Conservation (phyloP, 805 yeast genomes). For the Brettanomyces naardenensis region DNA sequence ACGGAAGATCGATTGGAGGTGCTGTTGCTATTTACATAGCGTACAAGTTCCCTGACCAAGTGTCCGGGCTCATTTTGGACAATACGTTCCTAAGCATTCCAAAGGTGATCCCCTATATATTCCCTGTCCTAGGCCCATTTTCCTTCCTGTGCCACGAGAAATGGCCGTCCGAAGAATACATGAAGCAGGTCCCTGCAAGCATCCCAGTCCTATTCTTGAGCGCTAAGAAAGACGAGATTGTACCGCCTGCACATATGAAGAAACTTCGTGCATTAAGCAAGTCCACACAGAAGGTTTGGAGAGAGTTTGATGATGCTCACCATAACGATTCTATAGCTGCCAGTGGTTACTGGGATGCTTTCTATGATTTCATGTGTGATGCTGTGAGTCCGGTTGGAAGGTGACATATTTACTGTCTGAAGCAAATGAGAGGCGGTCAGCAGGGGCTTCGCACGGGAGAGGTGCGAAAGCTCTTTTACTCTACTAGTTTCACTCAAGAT, state of each 20-base stretch:
- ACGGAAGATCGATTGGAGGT: slow-evolving; percentile 92
- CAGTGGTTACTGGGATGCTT: slow-evolving; percentile 68
- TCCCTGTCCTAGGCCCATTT: slow-evolving; percentile 56
- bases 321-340: slow-evolving; percentile 83
- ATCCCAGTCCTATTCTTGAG: slow-evolving; percentile 66
- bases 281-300: slow-evolving; percentile 41
- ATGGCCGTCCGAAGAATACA: slow-evolving; percentile 72
- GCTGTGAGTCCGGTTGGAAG: slow-evolving; percentile 1
- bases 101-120: slow-evolving; percentile 63
- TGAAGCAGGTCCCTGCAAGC: slow-evolving; percentile 39
- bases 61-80: slow-evolving; percentile 69
- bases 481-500: too few relatives aligned
- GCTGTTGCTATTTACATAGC: slow-evolving; percentile 87
- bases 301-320: slow-evolving; percentile 48
- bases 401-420: background rate
- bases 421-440: too few relatives aligned
- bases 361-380: slow-evolving; percentile 43
- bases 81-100: slow-evolving; percentile 77
- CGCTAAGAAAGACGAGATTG: slow-evolving; percentile 79
- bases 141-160: slow-evolving; percentile 56
- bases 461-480: too few relatives aligned
- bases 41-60: slow-evolving; percentile 38
- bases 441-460: too few relatives aligned
- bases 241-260: slow-evolving; percentile 81
- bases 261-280: slow-evolving; percentile 45